Evolutionary conservation across 2,329 filamentous ascomycete genomes (phyloP).

Genomic region (Diplocarpon mali): DNA sequence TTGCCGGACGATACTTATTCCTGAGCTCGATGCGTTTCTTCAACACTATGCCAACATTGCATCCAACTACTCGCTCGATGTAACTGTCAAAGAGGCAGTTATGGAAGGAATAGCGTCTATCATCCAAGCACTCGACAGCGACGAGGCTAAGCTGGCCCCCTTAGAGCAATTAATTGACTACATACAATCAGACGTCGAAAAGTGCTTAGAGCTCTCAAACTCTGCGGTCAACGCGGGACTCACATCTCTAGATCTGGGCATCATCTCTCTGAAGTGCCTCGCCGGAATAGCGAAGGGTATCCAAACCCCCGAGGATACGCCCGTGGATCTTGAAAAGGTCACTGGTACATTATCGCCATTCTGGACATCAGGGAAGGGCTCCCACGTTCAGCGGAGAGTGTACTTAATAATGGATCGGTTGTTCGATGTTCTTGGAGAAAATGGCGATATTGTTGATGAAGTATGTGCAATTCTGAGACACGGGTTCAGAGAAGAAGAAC

Average conservation of each 20-base stretch:
- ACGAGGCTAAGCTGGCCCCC: slow-evolving; percentile 41
- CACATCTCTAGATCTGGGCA: slow-evolving; percentile 28
- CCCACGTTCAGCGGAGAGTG: slow-evolving; percentile 39
- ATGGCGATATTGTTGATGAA: slow-evolving; percentile 58
- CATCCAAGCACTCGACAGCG: slow-evolving; percentile 57
- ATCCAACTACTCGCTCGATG: slow-evolving; percentile 49
- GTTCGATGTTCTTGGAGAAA: slow-evolving; percentile 42
- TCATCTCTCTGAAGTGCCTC: slow-evolving; percentile 52
- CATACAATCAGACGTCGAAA: slow-evolving; percentile 50
- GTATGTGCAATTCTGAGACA: slow-evolving; percentile 61
- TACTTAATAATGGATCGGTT: slow-evolving; percentile 38
- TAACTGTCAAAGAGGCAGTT: slow-evolving; percentile 60
- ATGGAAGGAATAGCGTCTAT: slow-evolving; percentile 65
- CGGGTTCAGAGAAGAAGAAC: slow-evolving; percentile 63
- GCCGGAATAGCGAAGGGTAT: slow-evolving; percentile 60
- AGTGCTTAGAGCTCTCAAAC: slow-evolving; percentile 22
- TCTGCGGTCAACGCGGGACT: not conserved
- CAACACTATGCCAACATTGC: slow-evolving; percentile 58
- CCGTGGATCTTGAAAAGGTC: slow-evolving; percentile 55
- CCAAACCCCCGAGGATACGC: slow-evolving; percentile 54
- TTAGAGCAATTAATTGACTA: slow-evolving; percentile 49
- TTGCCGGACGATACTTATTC: slow-evolving; percentile 57
- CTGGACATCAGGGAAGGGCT: slow-evolving; percentile 39
- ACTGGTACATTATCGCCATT: slow-evolving; percentile 29
- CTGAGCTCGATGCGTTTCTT: slow-evolving; percentile 58